Percentiles rank a stretch among this genome's conserved stretches.
phyloP scores from a whole-genome alignment of 1,139 yeast genomes.

The Suhomyces yuchorum region DNA sequence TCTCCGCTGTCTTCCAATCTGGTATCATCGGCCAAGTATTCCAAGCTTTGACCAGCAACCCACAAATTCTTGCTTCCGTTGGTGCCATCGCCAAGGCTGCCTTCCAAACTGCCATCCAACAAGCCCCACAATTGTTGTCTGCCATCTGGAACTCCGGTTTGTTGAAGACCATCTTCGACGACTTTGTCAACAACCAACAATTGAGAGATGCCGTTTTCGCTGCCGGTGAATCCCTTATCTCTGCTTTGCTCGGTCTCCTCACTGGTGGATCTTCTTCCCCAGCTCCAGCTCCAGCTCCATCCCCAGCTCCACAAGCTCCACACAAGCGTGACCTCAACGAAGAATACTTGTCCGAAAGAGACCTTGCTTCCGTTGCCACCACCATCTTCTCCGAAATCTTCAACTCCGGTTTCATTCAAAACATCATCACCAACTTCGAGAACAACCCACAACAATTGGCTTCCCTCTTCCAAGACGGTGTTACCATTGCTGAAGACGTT shows the following conservation, averaged over 20 bases:
- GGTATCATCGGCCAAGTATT: slow-evolving; percentile 45
- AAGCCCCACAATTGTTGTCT: slow-evolving; percentile 46
- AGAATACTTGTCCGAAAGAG: slow-evolving; percentile 41
- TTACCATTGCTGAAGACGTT: slow-evolving; percentile 38
- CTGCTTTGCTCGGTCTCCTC: slow-evolving; percentile 36
- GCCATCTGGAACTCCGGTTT: slow-evolving; percentile 51
- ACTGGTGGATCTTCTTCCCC: slow-evolving; percentile 23
- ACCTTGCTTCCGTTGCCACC: slow-evolving; percentile 31
- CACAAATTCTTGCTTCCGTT: slow-evolving; percentile 31
- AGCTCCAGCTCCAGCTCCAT: slow-evolving; percentile 17
- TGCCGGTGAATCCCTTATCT: slow-evolving; percentile 39
- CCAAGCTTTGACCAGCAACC: slow-evolving; percentile 38
- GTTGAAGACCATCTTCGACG: slow-evolving; percentile 36
- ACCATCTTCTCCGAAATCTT: slow-evolving; percentile 33
- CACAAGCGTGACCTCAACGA: slow-evolving; percentile 24
- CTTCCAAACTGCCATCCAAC: slow-evolving; percentile 38
- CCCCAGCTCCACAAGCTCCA: slow-evolving; percentile 17
- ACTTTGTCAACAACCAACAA: slow-evolving; percentile 35
- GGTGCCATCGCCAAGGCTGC: slow-evolving; percentile 34
- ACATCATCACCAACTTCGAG: slow-evolving; percentile 36
- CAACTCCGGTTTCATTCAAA: slow-evolving; percentile 39
- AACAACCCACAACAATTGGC: slow-evolving; percentile 42
- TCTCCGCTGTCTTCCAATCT: slow-evolving; percentile 41
- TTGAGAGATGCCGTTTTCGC: slow-evolving; percentile 40
- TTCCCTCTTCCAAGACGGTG: slow-evolving; percentile 37